Conservation (phyloP, 371 early-diverging fungal genomes). For the Nosema bombycis region DNA sequence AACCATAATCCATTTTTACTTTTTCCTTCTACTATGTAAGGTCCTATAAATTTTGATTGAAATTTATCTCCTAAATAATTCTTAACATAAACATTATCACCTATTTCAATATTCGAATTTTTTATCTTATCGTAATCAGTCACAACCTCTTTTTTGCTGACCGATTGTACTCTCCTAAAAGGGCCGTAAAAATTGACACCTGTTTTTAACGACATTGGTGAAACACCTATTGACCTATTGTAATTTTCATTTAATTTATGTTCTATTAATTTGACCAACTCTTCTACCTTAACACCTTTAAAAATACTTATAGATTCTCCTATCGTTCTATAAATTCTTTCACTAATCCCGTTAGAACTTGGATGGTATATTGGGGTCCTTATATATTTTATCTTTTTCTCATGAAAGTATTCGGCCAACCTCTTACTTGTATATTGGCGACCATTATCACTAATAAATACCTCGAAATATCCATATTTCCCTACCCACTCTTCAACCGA, state of each 20-base stretch:
- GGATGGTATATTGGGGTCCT: not conserved
- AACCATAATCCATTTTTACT: not conserved
- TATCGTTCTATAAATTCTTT: not conserved
- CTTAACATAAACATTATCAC: not conserved
- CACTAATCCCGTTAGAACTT: not conserved
- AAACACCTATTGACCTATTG: not conserved
- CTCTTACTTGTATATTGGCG: not conserved
- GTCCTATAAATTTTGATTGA: not conserved
- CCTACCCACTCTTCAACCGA: not conserved
- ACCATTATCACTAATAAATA: slow-evolving; percentile 9
- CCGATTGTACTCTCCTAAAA: not conserved
- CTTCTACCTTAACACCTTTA: not conserved
- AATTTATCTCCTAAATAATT: not conserved
- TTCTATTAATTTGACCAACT: not conserved
- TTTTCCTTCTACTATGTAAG: not conserved
- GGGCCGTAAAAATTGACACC: not conserved
- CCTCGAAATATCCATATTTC: not conserved
- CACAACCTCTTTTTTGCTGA: not conserved
- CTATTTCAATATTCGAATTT: not conserved
- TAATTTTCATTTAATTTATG: slow-evolving; percentile 9
- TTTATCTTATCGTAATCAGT: not conserved
- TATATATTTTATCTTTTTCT: not conserved
- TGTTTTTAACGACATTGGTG: not conserved
- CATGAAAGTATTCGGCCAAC: not conserved
- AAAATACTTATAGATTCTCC: not conserved